Conservation (phyloP, 352 stramenopile genomes). For the Pythium apleroticum region DNA sequence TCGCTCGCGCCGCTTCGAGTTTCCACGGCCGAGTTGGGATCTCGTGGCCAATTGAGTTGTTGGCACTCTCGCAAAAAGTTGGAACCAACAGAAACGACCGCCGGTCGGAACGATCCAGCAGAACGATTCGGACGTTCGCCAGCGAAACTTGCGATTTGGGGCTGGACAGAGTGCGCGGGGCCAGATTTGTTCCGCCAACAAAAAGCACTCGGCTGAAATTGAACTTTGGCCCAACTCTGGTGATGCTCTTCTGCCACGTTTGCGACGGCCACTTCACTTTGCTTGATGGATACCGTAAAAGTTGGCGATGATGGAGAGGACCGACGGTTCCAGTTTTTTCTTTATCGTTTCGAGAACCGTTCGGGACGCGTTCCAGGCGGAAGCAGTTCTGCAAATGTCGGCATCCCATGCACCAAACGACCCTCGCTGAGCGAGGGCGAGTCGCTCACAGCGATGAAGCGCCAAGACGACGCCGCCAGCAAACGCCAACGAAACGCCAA, state of each 20-base stretch:
- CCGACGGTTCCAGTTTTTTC: not conserved
- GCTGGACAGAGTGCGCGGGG: not conserved
- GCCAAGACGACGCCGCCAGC: not conserved
- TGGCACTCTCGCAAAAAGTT: not conserved
- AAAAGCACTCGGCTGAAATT: not conserved
- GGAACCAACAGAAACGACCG: constrained; percentile 2
- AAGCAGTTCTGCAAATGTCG: not conserved
- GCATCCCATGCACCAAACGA: not conserved
- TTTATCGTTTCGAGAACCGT: not conserved
- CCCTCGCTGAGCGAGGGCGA: not conserved
- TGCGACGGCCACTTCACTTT: not conserved
- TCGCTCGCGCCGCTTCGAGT: not conserved
- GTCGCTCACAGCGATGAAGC: not conserved
- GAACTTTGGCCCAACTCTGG: not conserved
- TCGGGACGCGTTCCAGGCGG: not conserved
- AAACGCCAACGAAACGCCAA: not conserved
- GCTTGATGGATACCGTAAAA: not conserved
- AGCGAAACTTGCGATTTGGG: not conserved
- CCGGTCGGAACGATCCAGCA: not conserved
- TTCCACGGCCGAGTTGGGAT: not conserved
- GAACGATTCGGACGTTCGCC: not conserved
- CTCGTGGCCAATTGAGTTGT: not conserved
- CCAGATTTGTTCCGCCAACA: constrained; percentile 4
- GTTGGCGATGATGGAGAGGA: constrained; percentile 1
- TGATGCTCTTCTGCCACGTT: too few species aligned